Base-by-base conservation (phyloP, 768 basidiomycete genomes). In the Leucogyrophana mollusca region DNA sequence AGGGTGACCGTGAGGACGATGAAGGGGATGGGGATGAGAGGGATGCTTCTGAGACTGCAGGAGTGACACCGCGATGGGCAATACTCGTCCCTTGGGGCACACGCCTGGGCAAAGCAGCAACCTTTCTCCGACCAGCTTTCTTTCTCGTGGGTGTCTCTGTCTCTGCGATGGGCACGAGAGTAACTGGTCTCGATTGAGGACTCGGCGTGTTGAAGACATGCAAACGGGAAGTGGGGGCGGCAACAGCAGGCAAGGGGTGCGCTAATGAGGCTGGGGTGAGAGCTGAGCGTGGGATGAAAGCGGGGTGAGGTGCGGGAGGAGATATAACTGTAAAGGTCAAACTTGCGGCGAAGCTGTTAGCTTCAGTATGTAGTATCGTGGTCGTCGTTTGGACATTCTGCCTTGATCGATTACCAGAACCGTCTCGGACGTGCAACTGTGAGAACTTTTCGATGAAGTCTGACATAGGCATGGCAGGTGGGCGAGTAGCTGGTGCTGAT, bases 21-120 rank as follows among this genome's bases (percentile, higher is more conserved):
- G 38, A 37, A 4, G 18, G 32, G 1, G 45, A 40, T 13, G 34
- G 34, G 6, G 48, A 50, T 5, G 48, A 8, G 6, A 33, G 8
- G 36, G 49, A 52, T 1, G 13, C 18, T 7, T 47, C 49, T 30
- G 58, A 54, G 8, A 50, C 9, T 1, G 54, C 30, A 21, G 54
- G 43, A 20, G 47, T 57, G n/a, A 43, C 34, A n/a, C 39, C 44
- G 6, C 53, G 46, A 20, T 54, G 56, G 7, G 53, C 27, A 14
- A 47, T 40, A n/a, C 51, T 54, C 34, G 39, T 18, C 9, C 50
- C 34, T 10, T 52, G 46, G 9, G 61, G 64, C 2, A 54, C 49
- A n/a, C 65, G 60, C 35, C 45, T 61, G 7, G 64, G 65, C 37
- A 64, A 48, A 9, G 49, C 53, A 14, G 57, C 54, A 18, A 55